Conservation (phyloP, 2,329 filamentous ascomycete genomes). For the Chrysoporthe deuterocubensis region DNA sequence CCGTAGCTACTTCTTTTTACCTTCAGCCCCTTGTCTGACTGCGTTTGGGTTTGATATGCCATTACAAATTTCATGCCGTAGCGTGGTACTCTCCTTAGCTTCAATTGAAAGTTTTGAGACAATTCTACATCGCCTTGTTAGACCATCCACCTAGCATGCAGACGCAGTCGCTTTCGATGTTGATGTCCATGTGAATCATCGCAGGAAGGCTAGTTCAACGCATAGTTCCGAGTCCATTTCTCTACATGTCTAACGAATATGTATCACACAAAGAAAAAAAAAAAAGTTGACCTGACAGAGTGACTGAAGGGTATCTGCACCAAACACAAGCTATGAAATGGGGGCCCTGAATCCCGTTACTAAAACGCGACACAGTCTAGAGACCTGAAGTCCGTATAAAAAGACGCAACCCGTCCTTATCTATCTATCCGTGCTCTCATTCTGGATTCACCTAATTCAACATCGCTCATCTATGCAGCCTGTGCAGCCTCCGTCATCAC, state of each 20-base stretch:
- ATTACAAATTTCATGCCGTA: no score
- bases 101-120: no score
- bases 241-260: neutral
- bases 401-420: neutral
- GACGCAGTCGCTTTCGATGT: neutral
- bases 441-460: neutral
- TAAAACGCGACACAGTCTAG: slow-evolving; percentile 19
- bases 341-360: neutral
- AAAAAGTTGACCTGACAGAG: slow-evolving; percentile 15
- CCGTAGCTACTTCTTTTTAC: no score
- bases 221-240: neutral
- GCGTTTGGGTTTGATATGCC: no score
- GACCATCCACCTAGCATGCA: neutral
- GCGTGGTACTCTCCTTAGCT: no score
- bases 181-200: neutral
- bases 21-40: no score
- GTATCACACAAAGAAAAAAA: neutral
- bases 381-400: neutral
- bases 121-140: no score
- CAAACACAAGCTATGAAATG: slow-evolving; percentile 5
- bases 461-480: slow-evolving; percentile 16
- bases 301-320: slow-evolving; percentile 24
- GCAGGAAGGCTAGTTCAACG: neutral
- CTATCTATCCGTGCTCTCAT: neutral
- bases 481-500: slow-evolving; percentile 68